Base-by-base conservation (phyloP, 177 flowering plant species). In the Tripterygium wilfordii region DNA sequence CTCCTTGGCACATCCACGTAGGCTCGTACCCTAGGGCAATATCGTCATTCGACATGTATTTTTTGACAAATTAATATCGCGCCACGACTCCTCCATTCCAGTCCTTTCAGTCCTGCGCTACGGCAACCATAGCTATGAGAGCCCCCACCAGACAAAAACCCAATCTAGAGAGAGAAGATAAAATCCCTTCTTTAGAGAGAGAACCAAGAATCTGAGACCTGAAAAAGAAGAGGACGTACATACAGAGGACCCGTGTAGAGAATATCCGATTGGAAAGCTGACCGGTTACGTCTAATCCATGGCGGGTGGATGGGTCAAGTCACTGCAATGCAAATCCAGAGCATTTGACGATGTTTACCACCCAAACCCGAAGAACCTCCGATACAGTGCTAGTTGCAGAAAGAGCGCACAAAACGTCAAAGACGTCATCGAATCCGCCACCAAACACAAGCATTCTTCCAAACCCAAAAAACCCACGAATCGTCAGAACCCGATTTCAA, bases 241-340 rank as follows among this genome's bases (percentile, higher is more conserved):
- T n/a, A 32, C 3, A 32, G 36, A 36, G 19, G 17, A 10, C 3
- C 9, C 3, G 40, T 15, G 40, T 2, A 38, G n/a, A 20, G 23
- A 38, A 38, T 12, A 38, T 38, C 42, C 24, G 24, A 38, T 7
- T 38, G 12, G 20, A 26, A 2, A 8, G 8, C 8, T 7, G 8
- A 7, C 10, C 18, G 16, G 45, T 48, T 16, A 26, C 36, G 28
- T 42, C 53, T 54, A 58, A 58, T 62, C 28, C 65, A 87, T 90
- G 98, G 80, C 96, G 70, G 61, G 70, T 25, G 82, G 82, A 14
- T 92, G 99, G 99, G 81, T 88, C 20, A 84, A 75, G 49, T 80
- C 97, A 9, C 39, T 86, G 36, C 96, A 88, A 12, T 92, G 99
- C 82, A 92, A 84, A 53, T 84, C 89, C 3, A 76, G 71, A 64